phyloP scores from a whole-genome alignment of 23 red algal genomes.

The Chondrus crispus region DNA sequence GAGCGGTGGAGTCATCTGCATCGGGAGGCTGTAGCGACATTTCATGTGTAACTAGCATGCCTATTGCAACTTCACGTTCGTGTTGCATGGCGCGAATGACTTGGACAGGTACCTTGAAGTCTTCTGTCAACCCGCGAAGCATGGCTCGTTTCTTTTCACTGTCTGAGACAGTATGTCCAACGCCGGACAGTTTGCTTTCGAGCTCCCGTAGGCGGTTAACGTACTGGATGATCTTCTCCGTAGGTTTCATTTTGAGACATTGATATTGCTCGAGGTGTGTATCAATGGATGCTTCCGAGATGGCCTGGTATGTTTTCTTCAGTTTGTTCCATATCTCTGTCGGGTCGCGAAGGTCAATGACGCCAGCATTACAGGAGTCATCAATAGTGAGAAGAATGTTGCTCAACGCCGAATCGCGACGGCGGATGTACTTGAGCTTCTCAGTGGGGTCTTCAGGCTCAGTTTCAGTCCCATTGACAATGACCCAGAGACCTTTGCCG shows the following conservation, averaged over 20 bases:
- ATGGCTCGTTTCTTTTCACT: neutral
- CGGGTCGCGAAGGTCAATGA: neutral
- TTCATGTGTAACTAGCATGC: neutral
- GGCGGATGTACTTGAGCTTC: neutral
- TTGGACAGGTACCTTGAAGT: neutral
- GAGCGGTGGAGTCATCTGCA: neutral
- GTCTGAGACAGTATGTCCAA: neutral
- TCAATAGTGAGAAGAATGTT: neutral
- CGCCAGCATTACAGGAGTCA: neutral
- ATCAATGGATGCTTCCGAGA: neutral
- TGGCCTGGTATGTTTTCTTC: neutral
- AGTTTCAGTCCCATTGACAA: neutral
- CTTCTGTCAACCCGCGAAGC: neutral
- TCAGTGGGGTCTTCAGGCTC: neutral
- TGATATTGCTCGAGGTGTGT: neutral
- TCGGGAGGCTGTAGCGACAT: neutral
- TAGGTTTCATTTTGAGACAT: neutral
- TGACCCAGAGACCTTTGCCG: neutral
- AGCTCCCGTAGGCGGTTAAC: slow-evolving; percentile 4
- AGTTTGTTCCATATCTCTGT: neutral
- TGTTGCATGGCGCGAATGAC: neutral
- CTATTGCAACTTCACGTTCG: neutral
- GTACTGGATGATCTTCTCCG: slow-evolving; percentile 2
- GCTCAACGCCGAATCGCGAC: neutral
- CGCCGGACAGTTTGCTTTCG: neutral